Evolutionary conservation across 345 rosid genomes (phyloP).

Genomic region (Firmiana major): DNA sequence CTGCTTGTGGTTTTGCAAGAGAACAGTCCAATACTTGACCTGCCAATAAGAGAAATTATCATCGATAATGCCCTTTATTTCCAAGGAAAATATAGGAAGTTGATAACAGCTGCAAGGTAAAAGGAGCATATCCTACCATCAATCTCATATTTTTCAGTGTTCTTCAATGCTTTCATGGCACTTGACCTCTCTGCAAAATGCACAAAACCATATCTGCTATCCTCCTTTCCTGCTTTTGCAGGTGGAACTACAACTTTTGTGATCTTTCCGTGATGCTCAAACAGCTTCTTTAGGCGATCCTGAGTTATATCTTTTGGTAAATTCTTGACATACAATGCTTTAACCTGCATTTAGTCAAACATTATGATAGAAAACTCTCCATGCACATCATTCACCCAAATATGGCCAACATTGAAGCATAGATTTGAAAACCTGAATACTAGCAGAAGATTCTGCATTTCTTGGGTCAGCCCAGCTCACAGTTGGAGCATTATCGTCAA

Average conservation of each 20-base stretch:
- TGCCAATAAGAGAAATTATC: constrained; percentile 26
- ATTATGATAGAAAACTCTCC: not conserved
- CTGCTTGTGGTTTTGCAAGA: constrained; percentile 91
- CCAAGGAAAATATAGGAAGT: not conserved
- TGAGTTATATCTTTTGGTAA: constrained; percentile 74
- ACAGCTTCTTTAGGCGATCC: constrained; percentile 66
- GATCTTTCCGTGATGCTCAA: constrained; percentile 81
- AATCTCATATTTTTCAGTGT: constrained; percentile 84
- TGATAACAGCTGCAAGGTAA: not conserved
- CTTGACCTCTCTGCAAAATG: constrained; percentile 92
- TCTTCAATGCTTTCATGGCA: constrained; percentile 79
- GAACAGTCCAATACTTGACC: constrained; percentile 89
- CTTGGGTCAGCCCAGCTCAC: constrained; percentile 97
- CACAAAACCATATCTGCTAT: constrained; percentile 82
- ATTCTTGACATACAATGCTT: constrained; percentile 85
- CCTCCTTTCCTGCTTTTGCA: constrained; percentile 79
- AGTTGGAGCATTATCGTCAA: constrained; percentile 82
- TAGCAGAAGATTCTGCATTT: constrained; percentile 66
- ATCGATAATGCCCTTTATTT: not conserved
- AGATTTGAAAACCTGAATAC: constrained; percentile 62
- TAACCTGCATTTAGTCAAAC: constrained; percentile 49
- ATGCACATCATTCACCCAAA: not conserved
- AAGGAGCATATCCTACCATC: constrained; percentile 50
- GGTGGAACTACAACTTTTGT: constrained; percentile 83
- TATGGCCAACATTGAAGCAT: not conserved